Conservation (phyloP, 2,329 filamentous ascomycete species). For the Exserohilum rostratum region DNA sequence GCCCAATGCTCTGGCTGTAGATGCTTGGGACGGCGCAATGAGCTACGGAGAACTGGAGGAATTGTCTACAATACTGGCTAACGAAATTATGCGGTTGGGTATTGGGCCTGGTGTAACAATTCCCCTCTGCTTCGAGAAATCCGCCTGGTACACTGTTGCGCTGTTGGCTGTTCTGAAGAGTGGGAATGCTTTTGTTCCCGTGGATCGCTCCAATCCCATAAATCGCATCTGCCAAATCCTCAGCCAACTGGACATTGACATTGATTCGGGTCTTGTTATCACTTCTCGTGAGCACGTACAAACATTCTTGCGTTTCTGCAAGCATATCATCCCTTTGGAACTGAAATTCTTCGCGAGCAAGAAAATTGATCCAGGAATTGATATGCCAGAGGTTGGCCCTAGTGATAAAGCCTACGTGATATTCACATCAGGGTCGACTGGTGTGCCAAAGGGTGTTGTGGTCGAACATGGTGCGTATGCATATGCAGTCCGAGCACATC, state of each 20-base stretch:
- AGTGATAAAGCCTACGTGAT: constrained; percentile 62
- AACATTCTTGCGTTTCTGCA: too few species aligned
- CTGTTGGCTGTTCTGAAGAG: constrained; percentile 52
- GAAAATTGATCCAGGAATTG: too few species aligned
- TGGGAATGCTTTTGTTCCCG: constrained; percentile 49
- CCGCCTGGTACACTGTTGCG: constrained; percentile 32
- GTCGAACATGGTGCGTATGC: constrained; percentile 50
- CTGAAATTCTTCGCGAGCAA: too few species aligned
- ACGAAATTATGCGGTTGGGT: background rate
- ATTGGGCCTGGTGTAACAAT: background rate
- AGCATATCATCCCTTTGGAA: too few species aligned
- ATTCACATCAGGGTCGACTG: constrained; percentile 54
- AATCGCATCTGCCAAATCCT: background rate
- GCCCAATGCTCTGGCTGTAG: background rate
- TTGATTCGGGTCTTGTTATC: background rate
- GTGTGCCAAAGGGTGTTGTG: constrained; percentile 62
- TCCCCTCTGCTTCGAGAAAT: constrained; percentile 19
- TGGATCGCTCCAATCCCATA: constrained; percentile 38
- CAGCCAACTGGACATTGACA: background rate
- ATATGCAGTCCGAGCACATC: background rate
- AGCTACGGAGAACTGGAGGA: background rate
- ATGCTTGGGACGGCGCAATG: background rate
- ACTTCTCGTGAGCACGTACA: too few species aligned
- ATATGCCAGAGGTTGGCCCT: too few species aligned
- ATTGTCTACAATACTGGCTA: background rate